Evolutionary conservation across 371 early-diverging fungal species (phyloP).

Genomic region (Mucor velutinosus): DNA sequence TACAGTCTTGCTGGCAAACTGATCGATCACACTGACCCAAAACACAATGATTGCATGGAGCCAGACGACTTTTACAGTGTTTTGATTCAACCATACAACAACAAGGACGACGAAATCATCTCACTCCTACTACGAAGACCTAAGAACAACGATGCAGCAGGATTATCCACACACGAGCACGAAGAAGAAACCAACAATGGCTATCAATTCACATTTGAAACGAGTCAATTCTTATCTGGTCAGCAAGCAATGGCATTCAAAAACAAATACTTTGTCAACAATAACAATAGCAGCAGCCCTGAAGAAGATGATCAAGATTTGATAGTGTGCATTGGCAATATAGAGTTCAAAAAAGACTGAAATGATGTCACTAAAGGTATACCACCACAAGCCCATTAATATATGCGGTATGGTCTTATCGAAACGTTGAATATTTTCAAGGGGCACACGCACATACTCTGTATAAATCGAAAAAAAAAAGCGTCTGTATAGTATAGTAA

Average conservation of each 20-base stretch:
- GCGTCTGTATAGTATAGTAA: background rate
- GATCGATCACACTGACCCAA: slow-evolving; percentile 16
- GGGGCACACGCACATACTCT: background rate
- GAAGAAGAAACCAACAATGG: slow-evolving; percentile 15
- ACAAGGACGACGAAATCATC: background rate
- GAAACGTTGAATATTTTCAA: background rate
- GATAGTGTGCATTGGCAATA: slow-evolving; percentile 17
- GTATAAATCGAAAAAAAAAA: background rate
- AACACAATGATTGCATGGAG: slow-evolving; percentile 30
- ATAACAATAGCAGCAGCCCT: background rate
- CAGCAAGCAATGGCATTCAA: slow-evolving; percentile 1
- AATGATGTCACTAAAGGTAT: background rate
- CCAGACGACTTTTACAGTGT: slow-evolving; percentile 22
- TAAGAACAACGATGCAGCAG: slow-evolving; percentile 20
- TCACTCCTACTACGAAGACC: slow-evolving; percentile 11
- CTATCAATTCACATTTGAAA: slow-evolving; percentile 12
- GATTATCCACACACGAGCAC: slow-evolving; percentile 12
- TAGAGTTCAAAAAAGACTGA: background rate
- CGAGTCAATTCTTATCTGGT: slow-evolving; percentile 19
- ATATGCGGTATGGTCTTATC: background rate
- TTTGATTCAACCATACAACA: slow-evolving; percentile 6
- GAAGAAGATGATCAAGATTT: background rate
- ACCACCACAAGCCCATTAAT: background rate
- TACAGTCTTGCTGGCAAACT: slow-evolving; percentile 15
- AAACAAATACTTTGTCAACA: slow-evolving; percentile 12